Evolutionary conservation across 2,329 filamentous ascomycete species (phyloP), one percentile per base, ranked within the genome.

Genomic region (Chrysoporthe deuterocubensis): DNA sequence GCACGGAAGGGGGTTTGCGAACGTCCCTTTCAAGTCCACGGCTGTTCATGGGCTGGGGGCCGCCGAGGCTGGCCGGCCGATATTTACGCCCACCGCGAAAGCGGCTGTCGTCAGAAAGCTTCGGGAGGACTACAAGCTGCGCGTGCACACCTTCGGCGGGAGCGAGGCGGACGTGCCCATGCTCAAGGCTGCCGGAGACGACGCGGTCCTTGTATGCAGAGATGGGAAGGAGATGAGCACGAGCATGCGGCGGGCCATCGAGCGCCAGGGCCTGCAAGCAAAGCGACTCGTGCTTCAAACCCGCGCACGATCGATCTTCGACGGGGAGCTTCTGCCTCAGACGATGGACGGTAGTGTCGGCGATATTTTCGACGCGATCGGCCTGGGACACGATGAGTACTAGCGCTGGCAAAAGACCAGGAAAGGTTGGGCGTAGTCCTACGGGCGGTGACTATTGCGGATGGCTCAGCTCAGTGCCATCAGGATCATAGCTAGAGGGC

Each of bases 41-140:
- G 26, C 13, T 13, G 50, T 54, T 21, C 50, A 34, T 34, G 50
- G 50, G 50, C 21, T 54, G 13, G 26, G 14, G 0, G 26, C 26
- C 13, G 26, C 50, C 21, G 50, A 54, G 50, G 50, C 26, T 21
- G 32, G 5, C 26, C 26, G 14, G 21, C 21, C 50, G 21, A 13
- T 54, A 3, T 57, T 37, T 18, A 21, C 60, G 16, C 76, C 82
- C 7, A 71, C 69, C 0, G 75, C 84, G 26, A 91, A 90, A 73
- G 81, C 76, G 1, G 72, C 71, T 11, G 40, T 66, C 40, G 67
- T 66, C 43, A 48, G 32, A 13, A 44, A 43, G 18, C 52, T 68
- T 34, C 43, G 37, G 7, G 46, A 59, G 52, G 32, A 52, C 4
- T 58, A 59, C 16, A 34, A 44, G 8, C 16, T 61, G 26, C 58